Evolutionary conservation across 1,284 basidiomycete species (phyloP).

Genomic region (Porogramme epimiltina): DNA sequence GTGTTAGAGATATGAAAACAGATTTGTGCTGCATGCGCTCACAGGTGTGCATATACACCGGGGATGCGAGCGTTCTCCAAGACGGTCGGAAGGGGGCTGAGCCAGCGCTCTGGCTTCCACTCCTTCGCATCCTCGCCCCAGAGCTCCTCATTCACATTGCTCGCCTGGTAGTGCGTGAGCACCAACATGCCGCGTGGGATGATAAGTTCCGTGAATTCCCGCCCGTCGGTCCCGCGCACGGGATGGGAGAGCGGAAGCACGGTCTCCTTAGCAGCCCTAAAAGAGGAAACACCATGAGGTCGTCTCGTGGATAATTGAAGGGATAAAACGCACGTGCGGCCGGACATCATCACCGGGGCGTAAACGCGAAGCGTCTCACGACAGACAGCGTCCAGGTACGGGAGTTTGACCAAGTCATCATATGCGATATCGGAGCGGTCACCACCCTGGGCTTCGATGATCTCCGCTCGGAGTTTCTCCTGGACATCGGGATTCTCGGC

Average conservation of each 20-base stretch:
- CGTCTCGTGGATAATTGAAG: not conserved
- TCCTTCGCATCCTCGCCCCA: constrained; percentile 1
- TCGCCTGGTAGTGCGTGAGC: not conserved
- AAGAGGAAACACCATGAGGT: not conserved
- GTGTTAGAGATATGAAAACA: too few relatives aligned
- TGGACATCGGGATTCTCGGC: constrained; percentile 12
- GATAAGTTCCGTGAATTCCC: constrained; percentile 15
- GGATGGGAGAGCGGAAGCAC: constrained; percentile 17
- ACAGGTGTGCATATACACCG: constrained; percentile 3
- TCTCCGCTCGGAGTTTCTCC: constrained; percentile 17
- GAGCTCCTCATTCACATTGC: not conserved
- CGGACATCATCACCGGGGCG: not conserved
- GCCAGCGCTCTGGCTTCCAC: constrained; percentile 5
- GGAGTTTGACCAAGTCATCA: constrained; percentile 27
- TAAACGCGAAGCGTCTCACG: constrained; percentile 22
- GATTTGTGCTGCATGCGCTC: too few relatives aligned
- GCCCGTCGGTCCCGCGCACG: constrained; percentile 15
- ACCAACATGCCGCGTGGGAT: constrained; percentile 4
- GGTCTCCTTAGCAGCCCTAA: constrained; percentile 11
- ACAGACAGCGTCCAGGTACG: constrained; percentile 52
- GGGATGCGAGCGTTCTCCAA: constrained; percentile 3
- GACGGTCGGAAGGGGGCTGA: not conserved
- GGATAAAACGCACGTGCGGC: not conserved
- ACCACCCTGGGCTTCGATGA: constrained; percentile 11
- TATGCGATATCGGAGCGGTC: constrained; percentile 14